Conservation (phyloP, 495 filamentous ascomycete genomes). For the Neurospora tetrasperma region DNA sequence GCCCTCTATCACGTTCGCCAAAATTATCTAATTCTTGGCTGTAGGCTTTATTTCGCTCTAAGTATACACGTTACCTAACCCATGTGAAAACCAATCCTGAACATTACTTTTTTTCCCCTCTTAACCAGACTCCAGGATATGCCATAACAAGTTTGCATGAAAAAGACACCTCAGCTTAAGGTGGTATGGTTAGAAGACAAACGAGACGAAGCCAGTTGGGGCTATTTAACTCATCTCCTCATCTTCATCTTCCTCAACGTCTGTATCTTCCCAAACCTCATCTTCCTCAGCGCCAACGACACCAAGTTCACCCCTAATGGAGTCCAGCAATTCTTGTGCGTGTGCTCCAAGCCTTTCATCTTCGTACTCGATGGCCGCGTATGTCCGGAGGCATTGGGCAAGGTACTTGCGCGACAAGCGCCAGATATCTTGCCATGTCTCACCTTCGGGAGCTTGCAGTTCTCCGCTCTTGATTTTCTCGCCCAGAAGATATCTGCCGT, state of each 20-base stretch:
- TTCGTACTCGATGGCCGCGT: slow-evolving; percentile 54
- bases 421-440: slow-evolving; percentile 39
- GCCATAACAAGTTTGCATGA: slow-evolving; percentile 5
- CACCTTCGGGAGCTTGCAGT: slow-evolving; percentile 20
- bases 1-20: neutral
- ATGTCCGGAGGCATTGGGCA: slow-evolving; percentile 49
- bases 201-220: neutral
- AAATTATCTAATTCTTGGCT: neutral
- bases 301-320: slow-evolving; percentile 46
- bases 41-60: neutral
- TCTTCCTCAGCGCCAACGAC: slow-evolving; percentile 35
- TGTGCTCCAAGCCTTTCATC: slow-evolving; percentile 60
- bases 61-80: neutral
- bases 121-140: slow-evolving; percentile 13
- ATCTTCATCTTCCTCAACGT: slow-evolving; percentile 38
- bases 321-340: slow-evolving; percentile 47
- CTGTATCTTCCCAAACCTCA: slow-evolving; percentile 38
- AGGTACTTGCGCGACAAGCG: slow-evolving; percentile 53
- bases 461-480: slow-evolving; percentile 47
- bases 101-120: slow-evolving; percentile 9
- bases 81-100: neutral
- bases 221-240: slow-evolving; percentile 18
- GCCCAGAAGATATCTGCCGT: slow-evolving; percentile 71
- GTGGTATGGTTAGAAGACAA: neutral
- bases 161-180: slow-evolving; percentile 2